phyloP scores from a whole-genome alignment of 371 early-diverging fungal species.

The Actinomortierella ambigua region DNA sequence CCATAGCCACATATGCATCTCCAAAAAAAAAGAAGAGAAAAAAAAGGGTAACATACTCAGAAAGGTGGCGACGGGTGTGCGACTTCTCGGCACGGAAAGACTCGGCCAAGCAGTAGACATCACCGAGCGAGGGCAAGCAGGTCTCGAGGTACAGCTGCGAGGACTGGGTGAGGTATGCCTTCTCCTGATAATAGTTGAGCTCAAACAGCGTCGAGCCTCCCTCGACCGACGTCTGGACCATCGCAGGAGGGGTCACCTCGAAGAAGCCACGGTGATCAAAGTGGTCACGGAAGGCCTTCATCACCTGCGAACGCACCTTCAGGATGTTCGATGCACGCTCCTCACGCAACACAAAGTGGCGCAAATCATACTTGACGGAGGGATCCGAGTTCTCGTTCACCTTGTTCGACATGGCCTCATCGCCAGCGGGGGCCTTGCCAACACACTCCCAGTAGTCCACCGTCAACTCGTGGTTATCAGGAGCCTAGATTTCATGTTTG shows the following conservation, averaged over 20 bases:
- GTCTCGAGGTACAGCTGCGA: constrained; percentile 99
- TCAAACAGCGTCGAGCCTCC: constrained; percentile 98
- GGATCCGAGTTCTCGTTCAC: constrained; percentile 91
- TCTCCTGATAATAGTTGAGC: constrained; percentile 98
- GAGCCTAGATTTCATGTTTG: constrained; percentile 66
- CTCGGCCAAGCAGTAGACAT: constrained; percentile 97
- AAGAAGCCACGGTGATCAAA: constrained; percentile 83
- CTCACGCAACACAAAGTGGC: constrained; percentile 97
- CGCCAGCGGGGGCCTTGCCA: constrained; percentile 94
- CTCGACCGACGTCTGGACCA: constrained; percentile 99
- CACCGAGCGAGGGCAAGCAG: constrained; percentile 94
- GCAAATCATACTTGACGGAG: constrained; percentile 89
- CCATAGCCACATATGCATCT: not conserved
- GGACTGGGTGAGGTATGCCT: constrained; percentile 99
- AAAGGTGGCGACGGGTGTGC: constrained; percentile 98
- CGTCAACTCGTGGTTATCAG: constrained; percentile 93
- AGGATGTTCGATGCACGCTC: constrained; percentile 91
- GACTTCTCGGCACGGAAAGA: constrained; percentile 99
- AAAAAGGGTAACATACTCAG: constrained; percentile 64
- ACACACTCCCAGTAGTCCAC: constrained; percentile 97
- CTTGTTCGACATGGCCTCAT: constrained; percentile 92
- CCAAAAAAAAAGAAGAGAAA: not conserved
- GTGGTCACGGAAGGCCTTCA: constrained; percentile 95
- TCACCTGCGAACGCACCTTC: constrained; percentile 86
- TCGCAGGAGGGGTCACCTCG: constrained; percentile 98